Evolutionary conservation across 352 stramenopile species (phyloP).

Genomic region (Lagenidium giganteum): DNA sequence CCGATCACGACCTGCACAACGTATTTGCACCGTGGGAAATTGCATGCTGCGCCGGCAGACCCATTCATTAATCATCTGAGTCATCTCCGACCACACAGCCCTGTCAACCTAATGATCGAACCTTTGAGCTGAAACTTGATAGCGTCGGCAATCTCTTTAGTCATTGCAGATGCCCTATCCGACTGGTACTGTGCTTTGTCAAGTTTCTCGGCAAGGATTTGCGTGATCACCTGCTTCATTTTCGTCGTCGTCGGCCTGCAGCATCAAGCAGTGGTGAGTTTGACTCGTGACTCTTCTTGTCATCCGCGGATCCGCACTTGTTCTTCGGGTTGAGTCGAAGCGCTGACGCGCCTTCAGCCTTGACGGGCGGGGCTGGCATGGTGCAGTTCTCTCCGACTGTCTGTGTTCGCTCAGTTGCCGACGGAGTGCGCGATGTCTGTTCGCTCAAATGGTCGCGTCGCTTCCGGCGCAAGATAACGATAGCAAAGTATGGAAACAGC

Average conservation of each 20-base stretch:
- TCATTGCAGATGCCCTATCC: slow-evolving; percentile 66
- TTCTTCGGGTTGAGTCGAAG: slow-evolving; percentile 56
- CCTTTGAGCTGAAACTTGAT: slow-evolving; percentile 84
- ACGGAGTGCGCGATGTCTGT: no score
- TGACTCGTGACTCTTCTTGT: no score
- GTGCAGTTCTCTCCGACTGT: no score
- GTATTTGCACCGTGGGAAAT: slow-evolving; percentile 88
- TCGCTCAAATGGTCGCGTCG: slow-evolving; percentile 4
- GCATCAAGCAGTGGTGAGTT: neutral
- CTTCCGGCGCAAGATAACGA: slow-evolving; percentile 15
- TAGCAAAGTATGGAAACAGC: neutral
- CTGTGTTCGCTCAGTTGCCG: no score
- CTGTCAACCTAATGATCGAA: slow-evolving; percentile 11
- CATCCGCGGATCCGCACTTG: no score
- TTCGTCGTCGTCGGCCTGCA: slow-evolving; percentile 64
- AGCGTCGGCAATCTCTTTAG: slow-evolving; percentile 83
- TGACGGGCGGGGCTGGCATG: slow-evolving; percentile 34
- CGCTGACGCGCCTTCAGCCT: slow-evolving; percentile 31
- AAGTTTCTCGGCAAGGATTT: slow-evolving; percentile 67
- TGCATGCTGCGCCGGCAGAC: slow-evolving; percentile 33
- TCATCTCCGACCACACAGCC: neutral
- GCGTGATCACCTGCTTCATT: slow-evolving; percentile 72
- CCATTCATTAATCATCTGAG: neutral
- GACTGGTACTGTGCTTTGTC: slow-evolving; percentile 61
- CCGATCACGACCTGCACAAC: slow-evolving; percentile 89